These are phyloP conservation scores for Rhizopogon vinicolor DNA, from an alignment of 768 basidiomycete species.

Conservation along the genomic window DNA sequence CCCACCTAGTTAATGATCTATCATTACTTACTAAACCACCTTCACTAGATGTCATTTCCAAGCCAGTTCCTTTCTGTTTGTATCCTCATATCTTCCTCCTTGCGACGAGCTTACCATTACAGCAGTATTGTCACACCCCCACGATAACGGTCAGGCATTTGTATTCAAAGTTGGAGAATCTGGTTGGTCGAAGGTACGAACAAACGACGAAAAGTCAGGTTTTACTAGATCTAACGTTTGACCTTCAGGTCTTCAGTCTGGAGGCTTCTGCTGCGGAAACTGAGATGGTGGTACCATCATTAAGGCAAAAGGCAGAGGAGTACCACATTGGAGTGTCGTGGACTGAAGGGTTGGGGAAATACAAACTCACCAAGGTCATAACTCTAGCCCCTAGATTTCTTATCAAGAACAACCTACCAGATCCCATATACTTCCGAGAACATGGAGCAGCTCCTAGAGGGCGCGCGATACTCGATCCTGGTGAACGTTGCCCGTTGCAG, in stretches of 20 bases:
- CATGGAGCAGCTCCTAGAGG: constrained; percentile 68
- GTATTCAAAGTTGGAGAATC: constrained; percentile 79
- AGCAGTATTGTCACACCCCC: constrained; percentile 82
- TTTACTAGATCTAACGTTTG: constrained; percentile 4
- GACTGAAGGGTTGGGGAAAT: constrained; percentile 93
- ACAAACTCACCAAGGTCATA: constrained; percentile 92
- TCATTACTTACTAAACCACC: constrained; percentile 4
- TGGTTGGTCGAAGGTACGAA: constrained; percentile 78
- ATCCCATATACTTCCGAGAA: constrained; percentile 77
- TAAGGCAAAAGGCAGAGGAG: constrained; percentile 57
- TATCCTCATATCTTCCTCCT: constrained; percentile 10
- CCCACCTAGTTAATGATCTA: not conserved
- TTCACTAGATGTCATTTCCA: constrained; percentile 40
- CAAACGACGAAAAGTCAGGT: not conserved
- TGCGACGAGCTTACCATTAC: constrained; percentile 1
- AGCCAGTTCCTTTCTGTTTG: constrained; percentile 79
- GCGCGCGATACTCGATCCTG: constrained; percentile 57
- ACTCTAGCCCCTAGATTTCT: constrained; percentile 89
- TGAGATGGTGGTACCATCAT: constrained; percentile 66
- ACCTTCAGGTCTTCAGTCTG: constrained; percentile 67
- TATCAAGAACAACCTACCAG: constrained; percentile 73
- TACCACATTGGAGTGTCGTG: constrained; percentile 87
- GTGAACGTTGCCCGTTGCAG: constrained; percentile 65
- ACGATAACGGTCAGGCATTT: constrained; percentile 79
- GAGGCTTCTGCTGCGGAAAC: constrained; percentile 93